These are phyloP conservation scores for Auriscalpium microsporum DNA, from an alignment of 768 basidiomycete species.

Conservation along the genomic window DNA sequence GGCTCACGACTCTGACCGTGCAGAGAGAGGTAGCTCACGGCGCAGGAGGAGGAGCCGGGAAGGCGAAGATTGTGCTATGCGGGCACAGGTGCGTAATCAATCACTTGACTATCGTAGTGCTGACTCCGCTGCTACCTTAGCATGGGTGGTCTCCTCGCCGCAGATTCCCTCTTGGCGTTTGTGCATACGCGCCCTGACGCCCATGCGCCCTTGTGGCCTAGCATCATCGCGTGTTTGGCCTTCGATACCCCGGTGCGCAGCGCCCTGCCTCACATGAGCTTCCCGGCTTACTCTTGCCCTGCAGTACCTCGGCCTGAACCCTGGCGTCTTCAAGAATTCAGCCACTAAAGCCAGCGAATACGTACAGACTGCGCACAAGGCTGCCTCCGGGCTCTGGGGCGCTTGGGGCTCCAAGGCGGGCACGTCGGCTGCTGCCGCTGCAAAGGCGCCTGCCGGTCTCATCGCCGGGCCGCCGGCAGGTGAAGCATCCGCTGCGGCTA, in stretches of 20 bases:
- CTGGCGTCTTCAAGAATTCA: constrained; percentile 75
- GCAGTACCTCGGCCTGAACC: constrained; percentile 84
- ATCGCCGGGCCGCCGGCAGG: constrained; percentile 8
- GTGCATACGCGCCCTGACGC: constrained; percentile 55
- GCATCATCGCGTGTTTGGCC: constrained; percentile 74
- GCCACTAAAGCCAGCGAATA: constrained; percentile 69
- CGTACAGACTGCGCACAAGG: constrained; percentile 52
- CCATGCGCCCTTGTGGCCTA: constrained; percentile 74
- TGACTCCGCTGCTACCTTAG: constrained; percentile 28
- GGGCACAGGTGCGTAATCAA: constrained; percentile 63
- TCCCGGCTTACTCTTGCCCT: neutral
- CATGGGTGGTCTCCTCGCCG: constrained; percentile 88
- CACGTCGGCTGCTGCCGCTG: constrained; percentile 23
- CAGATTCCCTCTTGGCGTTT: constrained; percentile 75
- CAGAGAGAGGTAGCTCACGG: constrained; percentile 73
- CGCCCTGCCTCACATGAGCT: neutral
- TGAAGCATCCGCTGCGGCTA: constrained; percentile 2
- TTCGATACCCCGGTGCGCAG: constrained; percentile 87
- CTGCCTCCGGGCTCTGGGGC: constrained; percentile 55
- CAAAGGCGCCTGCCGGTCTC: constrained; percentile 22
- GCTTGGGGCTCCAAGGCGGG: constrained; percentile 36
- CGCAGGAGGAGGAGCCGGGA: constrained; percentile 62
- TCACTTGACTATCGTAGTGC: neutral
- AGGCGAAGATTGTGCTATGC: constrained; percentile 74
- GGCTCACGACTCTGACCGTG: constrained; percentile 87